Percentiles rank a stretch among this genome's conserved stretches.
phyloP scores from a whole-genome alignment of 1,139 yeast genomes.

The Scheffersomyces lignicola region DNA sequence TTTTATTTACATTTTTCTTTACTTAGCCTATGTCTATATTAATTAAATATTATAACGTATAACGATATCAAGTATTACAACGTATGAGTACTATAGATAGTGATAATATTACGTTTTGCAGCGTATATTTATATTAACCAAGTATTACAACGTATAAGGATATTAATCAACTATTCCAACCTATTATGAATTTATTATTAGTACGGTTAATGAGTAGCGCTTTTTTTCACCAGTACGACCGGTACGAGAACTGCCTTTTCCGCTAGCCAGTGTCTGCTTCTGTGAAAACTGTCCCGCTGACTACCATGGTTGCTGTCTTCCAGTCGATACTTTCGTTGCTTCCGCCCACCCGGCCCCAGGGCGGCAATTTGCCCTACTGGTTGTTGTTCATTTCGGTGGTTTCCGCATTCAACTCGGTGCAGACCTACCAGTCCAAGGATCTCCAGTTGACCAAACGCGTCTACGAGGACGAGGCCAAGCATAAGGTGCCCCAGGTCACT shows the following conservation, averaged over 20 bases:
- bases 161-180: too few relatives aligned
- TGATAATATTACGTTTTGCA: too few relatives aligned
- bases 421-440: constrained; percentile 74
- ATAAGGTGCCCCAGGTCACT: constrained; percentile 46
- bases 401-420: constrained; percentile 85
- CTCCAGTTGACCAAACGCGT: constrained; percentile 74
- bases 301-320: constrained; percentile 17
- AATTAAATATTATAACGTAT: constrained; percentile 1
- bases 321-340: constrained; percentile 23
- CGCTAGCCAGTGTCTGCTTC: too few relatives aligned
- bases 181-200: too few relatives aligned
- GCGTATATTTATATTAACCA: too few relatives aligned
- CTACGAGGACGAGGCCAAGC: constrained; percentile 61
- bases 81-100: too few relatives aligned
- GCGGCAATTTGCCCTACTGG: constrained; percentile 49
- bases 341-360: constrained; percentile 29
- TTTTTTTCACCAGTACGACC: too few relatives aligned
- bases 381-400: constrained; percentile 72
- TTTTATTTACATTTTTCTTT: background rate
- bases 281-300: background rate
- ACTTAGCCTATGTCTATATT: background rate
- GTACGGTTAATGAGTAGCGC: too few relatives aligned
- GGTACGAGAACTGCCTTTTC: too few relatives aligned
- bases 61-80: constrained; percentile 2
- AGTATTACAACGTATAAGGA: too few relatives aligned